Conservation (phyloP, 768 basidiomycete species). For the Pleurotus platypus region DNA sequence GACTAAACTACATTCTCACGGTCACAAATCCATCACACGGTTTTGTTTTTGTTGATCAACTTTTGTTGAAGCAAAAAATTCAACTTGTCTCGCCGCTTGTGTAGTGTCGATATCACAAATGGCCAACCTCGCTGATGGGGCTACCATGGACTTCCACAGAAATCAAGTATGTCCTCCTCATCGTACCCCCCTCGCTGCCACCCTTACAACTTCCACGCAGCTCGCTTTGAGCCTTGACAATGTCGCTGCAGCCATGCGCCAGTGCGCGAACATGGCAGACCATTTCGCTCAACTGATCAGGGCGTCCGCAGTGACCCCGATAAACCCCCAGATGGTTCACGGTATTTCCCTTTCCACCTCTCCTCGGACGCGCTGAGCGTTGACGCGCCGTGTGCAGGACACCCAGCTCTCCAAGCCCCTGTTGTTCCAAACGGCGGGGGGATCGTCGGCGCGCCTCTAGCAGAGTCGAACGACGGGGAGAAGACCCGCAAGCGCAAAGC, state of each 20-base stretch:
- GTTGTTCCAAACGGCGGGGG: slow-evolving; percentile 16
- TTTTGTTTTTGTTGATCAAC: background rate
- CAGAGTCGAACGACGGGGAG: background rate
- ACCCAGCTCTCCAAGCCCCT: slow-evolving; percentile 2
- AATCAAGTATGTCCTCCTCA: slow-evolving; percentile 25
- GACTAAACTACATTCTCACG: slow-evolving; percentile 29
- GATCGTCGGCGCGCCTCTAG: slow-evolving; percentile 14
- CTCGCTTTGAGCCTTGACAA: slow-evolving; percentile 49
- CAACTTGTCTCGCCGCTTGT: background rate
- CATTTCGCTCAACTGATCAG: slow-evolving; percentile 49
- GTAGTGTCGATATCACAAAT: slow-evolving; percentile 12
- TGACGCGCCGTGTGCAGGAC: background rate
- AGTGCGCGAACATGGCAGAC: slow-evolving; percentile 59
- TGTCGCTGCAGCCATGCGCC: slow-evolving; percentile 62
- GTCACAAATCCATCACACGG: slow-evolving; percentile 12
- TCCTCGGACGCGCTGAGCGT: slow-evolving; percentile 7
- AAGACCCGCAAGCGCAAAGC: slow-evolving; percentile 52
- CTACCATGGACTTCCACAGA: slow-evolving; percentile 27
- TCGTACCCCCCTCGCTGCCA: background rate
- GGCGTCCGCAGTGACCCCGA: slow-evolving; percentile 27
- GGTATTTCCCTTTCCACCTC: slow-evolving; percentile 8
- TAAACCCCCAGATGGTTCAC: slow-evolving; percentile 10
- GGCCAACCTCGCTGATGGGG: slow-evolving; percentile 19
- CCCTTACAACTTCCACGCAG: slow-evolving; percentile 27
- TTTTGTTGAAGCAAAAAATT: background rate